Base-by-base conservation (phyloP, 441 rosid genomes). In the Populus tomentosa region DNA sequence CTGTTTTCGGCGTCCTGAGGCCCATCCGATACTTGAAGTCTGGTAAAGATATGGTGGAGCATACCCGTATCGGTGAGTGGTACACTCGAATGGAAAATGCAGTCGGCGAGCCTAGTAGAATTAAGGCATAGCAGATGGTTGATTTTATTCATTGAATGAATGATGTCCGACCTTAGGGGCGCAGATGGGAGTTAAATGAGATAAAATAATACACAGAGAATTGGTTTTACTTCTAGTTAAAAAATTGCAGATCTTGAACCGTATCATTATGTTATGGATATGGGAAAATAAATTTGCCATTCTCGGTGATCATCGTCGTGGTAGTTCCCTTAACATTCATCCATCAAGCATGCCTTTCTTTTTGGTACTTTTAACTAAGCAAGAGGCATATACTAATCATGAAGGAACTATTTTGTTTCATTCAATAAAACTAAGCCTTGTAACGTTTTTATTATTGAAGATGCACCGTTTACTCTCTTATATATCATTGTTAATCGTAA, bases 31-130 rank as follows among this genome's bases (percentile, higher is more conserved):
- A 89, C 84, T 89, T 96, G 26, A 77, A 82, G 73, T 91, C 98
- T 6, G 98, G 99, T 38, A 90, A 86, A 79, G 99, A 96, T 82
- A 94, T 91, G 98, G 96, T 89, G 81, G 92, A 90, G 75, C 90
- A 94, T 78, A 94, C 98, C 30, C 90, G 83, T n/a, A 91, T 96
- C 65, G 94, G 97, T 23, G 94, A 92, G 75, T 90, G 99, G 98
- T 94, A 88, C 80, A 32, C 85, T 40, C 89, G 94, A 56, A 92
- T 96, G 96, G 95, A 92, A 81, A 83, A 77, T 21, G 83, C 88
- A 3, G 92, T 94, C 10, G 99, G 99, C 33, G 89, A 88, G 77
- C 82, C 94, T 73, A 69, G 91, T 2, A 80, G 92, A 77, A 82
- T 89, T 69, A 79, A 76, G 79, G 85, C 80, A 18, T 82, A 65